Conservation (phyloP, 257 asterid species). For the Solanum ossicruentum region DNA sequence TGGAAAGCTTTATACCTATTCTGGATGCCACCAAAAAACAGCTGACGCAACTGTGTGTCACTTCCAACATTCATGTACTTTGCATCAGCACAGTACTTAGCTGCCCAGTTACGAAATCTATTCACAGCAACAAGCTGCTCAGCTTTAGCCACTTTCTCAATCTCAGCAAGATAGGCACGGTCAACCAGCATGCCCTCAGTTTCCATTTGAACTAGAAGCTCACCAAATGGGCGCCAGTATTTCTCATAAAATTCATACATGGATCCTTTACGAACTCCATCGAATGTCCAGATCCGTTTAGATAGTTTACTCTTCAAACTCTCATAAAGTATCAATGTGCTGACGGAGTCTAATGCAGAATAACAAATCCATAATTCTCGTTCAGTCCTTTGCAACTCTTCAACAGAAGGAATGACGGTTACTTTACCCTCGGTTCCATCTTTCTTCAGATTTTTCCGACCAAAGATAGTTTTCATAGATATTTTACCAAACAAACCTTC, state of each 20-base stretch:
- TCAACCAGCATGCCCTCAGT: slow-evolving; percentile 90
- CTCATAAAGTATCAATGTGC: slow-evolving; percentile 77
- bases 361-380: slow-evolving; percentile 76
- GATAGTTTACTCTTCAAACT: slow-evolving; percentile 65
- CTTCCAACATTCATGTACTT: slow-evolving; percentile 89
- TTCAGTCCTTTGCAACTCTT: slow-evolving; percentile 72
- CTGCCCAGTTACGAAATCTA: slow-evolving; percentile 90
- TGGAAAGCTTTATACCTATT: slow-evolving; percentile 41
- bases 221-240: slow-evolving; percentile 91
- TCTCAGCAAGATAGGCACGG: slow-evolving; percentile 78
- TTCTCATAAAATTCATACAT: slow-evolving; percentile 62
- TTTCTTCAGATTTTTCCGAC: slow-evolving; percentile 59
- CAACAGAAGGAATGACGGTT: slow-evolving; percentile 64
- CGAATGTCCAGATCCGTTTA: slow-evolving; percentile 52
- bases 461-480: slow-evolving; percentile 87
- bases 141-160: slow-evolving; percentile 75
- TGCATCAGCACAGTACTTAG: slow-evolving; percentile 77
- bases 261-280: slow-evolving; percentile 58
- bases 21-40: slow-evolving; percentile 82
- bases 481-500: slow-evolving; percentile 68
- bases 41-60: slow-evolving; percentile 81
- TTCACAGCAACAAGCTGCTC: slow-evolving; percentile 81
- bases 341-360: slow-evolving; percentile 85
- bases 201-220: slow-evolving; percentile 87
- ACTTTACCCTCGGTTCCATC: slow-evolving; percentile 91